These are phyloP conservation scores for Dendrobium huoshanense DNA, from an alignment of 106 monocot species.

Conservation along the genomic window DNA sequence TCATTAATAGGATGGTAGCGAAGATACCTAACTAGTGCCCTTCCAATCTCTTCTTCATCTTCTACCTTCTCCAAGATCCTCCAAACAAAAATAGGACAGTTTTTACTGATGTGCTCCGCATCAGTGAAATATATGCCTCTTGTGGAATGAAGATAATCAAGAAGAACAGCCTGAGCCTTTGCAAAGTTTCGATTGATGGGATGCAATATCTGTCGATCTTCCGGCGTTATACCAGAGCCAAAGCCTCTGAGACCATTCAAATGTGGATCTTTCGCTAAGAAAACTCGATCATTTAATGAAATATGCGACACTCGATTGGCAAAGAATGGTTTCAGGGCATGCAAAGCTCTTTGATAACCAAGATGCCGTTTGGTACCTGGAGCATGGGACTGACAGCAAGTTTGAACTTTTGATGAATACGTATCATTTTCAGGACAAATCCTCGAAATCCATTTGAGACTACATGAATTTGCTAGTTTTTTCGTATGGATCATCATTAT, in stretches of 20 bases:
- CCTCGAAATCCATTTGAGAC: not conserved
- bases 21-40: conserved; percentile 34
- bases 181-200: not conserved
- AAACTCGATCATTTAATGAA: not conserved
- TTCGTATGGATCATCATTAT: not conserved
- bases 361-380: not conserved
- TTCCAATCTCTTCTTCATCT: conserved; percentile 23
- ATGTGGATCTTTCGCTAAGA: not conserved
- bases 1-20: conserved; percentile 76
- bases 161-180: conserved; percentile 41
- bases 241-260: conserved; percentile 1
- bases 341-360: not conserved
- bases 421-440: not conserved
- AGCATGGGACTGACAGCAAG: not conserved
- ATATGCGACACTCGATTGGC: not conserved
- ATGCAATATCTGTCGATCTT: not conserved
- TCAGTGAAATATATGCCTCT: conserved; percentile 42
- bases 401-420: conserved; percentile 1
- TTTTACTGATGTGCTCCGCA: conserved; percentile 54
- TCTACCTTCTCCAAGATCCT: conserved; percentile 43
- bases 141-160: conserved; percentile 64
- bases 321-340: not conserved
- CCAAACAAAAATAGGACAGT: conserved; percentile 37
- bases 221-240: not conserved
- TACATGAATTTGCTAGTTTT: conserved; percentile 1